Evolutionary conservation across 129 eudicot genomes (phyloP).

Genomic region (Glebionis coronaria): DNA sequence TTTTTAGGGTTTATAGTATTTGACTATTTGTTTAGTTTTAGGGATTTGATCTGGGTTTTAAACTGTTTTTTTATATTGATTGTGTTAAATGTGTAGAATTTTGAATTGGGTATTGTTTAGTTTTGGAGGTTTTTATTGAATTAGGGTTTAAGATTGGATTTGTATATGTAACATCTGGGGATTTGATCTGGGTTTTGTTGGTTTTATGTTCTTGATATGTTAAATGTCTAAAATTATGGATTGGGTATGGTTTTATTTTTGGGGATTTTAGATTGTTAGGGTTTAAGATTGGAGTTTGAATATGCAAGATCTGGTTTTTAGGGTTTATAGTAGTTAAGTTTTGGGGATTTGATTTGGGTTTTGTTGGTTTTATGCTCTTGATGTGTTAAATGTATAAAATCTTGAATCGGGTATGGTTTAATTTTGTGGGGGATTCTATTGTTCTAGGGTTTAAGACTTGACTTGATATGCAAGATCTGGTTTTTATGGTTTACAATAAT

Average conservation of each 20-base stretch:
- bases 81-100: conserved; percentile 7
- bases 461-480: conserved; percentile 10
- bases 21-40: too few relatives aligned
- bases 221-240: not conserved
- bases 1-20: not conserved
- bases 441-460: conserved; percentile 7
- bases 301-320: not conserved
- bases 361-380: too few relatives aligned
- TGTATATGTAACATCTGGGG: conserved; percentile 10
- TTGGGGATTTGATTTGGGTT: too few relatives aligned
- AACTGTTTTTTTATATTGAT: too few relatives aligned
- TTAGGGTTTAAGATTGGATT: conserved; percentile 8
- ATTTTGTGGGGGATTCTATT: not conserved
- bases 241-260: not conserved
- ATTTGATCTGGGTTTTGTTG: too few relatives aligned
- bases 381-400: conserved; percentile 1
- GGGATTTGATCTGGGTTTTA: too few relatives aligned
- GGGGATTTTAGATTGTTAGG: not conserved
- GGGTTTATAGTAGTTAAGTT: not conserved
- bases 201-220: not conserved
- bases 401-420: not conserved
- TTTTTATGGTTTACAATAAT: not conserved
- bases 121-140: not conserved
- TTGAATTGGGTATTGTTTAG: not conserved
- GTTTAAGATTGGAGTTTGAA: not conserved